Evolutionary conservation across 2,329 filamentous ascomycete species (phyloP), one percentile per base, ranked within the genome.

Genomic region (Hypoxylon sp.): DNA sequence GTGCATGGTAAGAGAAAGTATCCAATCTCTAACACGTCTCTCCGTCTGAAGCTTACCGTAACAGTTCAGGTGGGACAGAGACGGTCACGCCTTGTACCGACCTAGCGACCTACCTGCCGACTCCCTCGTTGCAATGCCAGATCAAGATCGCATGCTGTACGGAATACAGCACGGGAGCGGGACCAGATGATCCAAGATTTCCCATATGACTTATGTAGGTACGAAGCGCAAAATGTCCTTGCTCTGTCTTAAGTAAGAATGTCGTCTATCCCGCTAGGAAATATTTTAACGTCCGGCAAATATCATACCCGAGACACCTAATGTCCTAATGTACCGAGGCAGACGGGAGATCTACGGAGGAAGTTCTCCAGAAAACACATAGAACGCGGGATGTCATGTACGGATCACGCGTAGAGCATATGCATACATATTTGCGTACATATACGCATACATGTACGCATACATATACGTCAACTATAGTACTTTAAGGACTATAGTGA

Each of bases 121-220:
- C 6, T 56, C 30, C 19, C 51, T 64, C 57, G 56, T 67, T 62
- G 38, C 57, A 60, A 67, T 58, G 64, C 64, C 55, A 70, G 63
- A 70, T 70, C 64, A 67, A 67, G 67, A 70, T 70, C 60, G 61
- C 59, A 70, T 65, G 52, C 56, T 57, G 60, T 67, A 48, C 53
- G 50, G 38, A 67, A 67, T 67, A 67, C 64, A 50, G 60, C 67
- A 58, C 56, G 38, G 60, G 64, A 67, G 67, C 59, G 62, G 60
- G 63, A 69, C 64, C 52, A 52, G 67, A 67, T 62, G 63, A 64
- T 45, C 67, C 63, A 69, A 69, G 63, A 69, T 67, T 62, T 43
- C 11, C 14, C 14, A 25, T 49, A 13, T 46, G 17, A 59, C 17
- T 60, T 60, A 67, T 48, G 57, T 69, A 69, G 63, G 56, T 56